Base-by-base conservation (phyloP, 306 rosid species). In the Castanea crenata region DNA sequence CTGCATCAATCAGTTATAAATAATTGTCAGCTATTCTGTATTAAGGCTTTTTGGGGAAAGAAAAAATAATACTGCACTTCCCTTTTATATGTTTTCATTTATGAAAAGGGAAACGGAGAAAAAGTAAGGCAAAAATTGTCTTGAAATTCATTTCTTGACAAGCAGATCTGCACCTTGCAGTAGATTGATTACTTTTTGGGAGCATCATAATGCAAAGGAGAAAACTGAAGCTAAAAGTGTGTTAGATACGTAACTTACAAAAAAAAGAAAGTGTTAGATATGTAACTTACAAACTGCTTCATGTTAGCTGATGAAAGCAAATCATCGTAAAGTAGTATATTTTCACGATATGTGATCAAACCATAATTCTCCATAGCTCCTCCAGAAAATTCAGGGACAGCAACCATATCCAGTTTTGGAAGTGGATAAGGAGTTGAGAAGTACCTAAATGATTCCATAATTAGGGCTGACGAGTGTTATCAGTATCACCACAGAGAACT, bases 301-400 rank as follows among this genome's bases (percentile, higher is more conserved):
- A 35, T 83, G 27, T 86, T 78, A 44, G 82, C 78, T 13, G 89
- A 13, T 49, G 92, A 83, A 74, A 83, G 77, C 81, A 80, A 55
- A 10, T 76, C 84, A 85, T 88, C 86, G n/a, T 74, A 78, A 71
- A 91, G 91, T 65, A 91, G 68, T 0, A 81, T 84, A 78, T 57
- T 89, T 82, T 91, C 92, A 57, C 89, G 81, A 52, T 89, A 89
- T 76, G 77, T 55, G 68, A 89, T 83, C 80, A 88, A 85, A 78
- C 93, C 93, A 74, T 89, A 88, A 71, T 91, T 91, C 83, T 91
- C 92, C 93, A 91, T 89, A 20, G 93, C 93, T 38, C 90, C 93
- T 44, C 9, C 90, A 69, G 85, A 5, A 88, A 91, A 89, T 52
- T 89, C 89, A 75, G 94, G 89, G 55, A 88, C 83, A 0, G 84